Evolutionary conservation across 2,329 filamentous ascomycete genomes (phyloP), one percentile per base, ranked within the genome.

Genomic region (Exophiala sideris): DNA sequence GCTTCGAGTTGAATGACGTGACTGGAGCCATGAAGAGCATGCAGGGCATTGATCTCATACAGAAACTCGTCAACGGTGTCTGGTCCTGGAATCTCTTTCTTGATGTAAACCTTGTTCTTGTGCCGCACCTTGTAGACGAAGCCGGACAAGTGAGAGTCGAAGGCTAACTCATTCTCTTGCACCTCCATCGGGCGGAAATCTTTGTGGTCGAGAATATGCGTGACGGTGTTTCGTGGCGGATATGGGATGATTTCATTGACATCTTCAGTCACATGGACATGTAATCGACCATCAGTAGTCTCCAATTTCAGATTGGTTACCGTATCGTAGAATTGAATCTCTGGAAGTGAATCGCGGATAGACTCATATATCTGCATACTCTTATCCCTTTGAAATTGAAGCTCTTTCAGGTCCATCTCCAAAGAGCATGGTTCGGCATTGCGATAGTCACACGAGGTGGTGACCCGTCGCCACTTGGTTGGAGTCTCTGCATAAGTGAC

Each of bases 211-310:
- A 96, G 76, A 11, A 64, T 54, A 69, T 97, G 90, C 12, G 84
- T 79, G 53, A 97, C 81, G 58, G 87, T 84, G 36, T 81, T 82
- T 20, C 86, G 75, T 0, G 84, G 80, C 3, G 94, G 94, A 66
- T 92, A 97, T 8, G 84, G 80, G 53, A 99, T 95, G 54, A 94
- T 94, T 74, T 99, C 94, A 76, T 95, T 94, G 45, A 90, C 83
- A 68, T 99, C 94, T 71, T 99, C 92, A n/a, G 94, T 91, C 48
- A 99, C 94, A 69, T 97, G 94, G 5, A 99, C 91, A 71, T 97
- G 91, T 20, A 99, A 78, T 56, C 91, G 85, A 11, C 89, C 89
- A 52, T 95, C 87, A 3, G 83, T 86, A 0, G 94, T 99, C 70
- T 96, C 85, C 14, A 99, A 79, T 70, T 95, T 96, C 59, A 99